A percentile compares a stretch with the other conserved stretches of the same genome.
Conservation (phyloP, 2,329 filamentous ascomycete genomes). For the Ophiostoma sp. region DNA sequence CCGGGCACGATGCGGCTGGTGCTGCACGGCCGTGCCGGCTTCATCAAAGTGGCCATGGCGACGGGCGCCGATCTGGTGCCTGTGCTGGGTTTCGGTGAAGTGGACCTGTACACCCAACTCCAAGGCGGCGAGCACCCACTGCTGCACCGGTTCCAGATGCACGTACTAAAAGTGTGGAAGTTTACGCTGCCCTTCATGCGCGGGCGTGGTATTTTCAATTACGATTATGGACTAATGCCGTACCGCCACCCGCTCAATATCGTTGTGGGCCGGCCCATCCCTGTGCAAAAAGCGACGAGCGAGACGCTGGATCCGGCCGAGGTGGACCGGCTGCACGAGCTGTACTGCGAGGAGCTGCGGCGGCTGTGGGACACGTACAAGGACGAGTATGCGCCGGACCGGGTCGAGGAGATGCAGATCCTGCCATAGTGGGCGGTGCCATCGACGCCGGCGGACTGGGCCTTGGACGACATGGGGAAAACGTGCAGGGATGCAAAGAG, state of each 20-base stretch:
- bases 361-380: slow-evolving; percentile 77
- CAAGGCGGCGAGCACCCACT: slow-evolving; percentile 73
- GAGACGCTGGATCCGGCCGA: slow-evolving; percentile 69
- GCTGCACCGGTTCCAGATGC: slow-evolving; percentile 78
- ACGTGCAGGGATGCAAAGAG: too few relatives aligned
- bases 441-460: neutral
- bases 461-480: too few relatives aligned
- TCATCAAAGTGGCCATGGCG: slow-evolving; percentile 88
- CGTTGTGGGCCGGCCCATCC: slow-evolving; percentile 81
- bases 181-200: slow-evolving; percentile 92
- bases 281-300: slow-evolving; percentile 55
- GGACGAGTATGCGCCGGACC: slow-evolving; percentile 66
- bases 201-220: slow-evolving; percentile 92
- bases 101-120: slow-evolving; percentile 91
- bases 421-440: slow-evolving; percentile 37
- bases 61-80: slow-evolving; percentile 94
- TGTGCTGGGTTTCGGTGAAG: slow-evolving; percentile 90
- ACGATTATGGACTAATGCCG: slow-evolving; percentile 94
- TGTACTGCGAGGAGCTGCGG: slow-evolving; percentile 75
- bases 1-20: slow-evolving; percentile 77
- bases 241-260: slow-evolving; percentile 86
- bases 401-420: slow-evolving; percentile 67
- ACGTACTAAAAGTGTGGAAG: slow-evolving; percentile 81
- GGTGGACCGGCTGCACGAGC: slow-evolving; percentile 74
- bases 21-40: slow-evolving; percentile 81